Percentiles rank a stretch among this genome's conserved stretches.
These are phyloP conservation scores for Aspergillus sp. DNA, from an alignment of 2,329 filamentous ascomycete genomes.

Conservation along the genomic window DNA sequence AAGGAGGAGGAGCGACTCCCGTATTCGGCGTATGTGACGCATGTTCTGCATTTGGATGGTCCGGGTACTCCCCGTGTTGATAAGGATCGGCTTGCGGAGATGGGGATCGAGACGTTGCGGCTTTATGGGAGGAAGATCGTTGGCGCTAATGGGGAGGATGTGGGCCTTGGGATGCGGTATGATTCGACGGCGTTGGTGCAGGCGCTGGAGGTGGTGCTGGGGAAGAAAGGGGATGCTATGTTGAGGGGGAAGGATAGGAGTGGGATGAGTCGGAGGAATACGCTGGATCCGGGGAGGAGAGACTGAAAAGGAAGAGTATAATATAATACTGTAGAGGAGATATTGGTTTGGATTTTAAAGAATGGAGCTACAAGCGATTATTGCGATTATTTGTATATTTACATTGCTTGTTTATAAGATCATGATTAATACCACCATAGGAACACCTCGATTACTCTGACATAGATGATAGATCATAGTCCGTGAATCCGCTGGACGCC, in stretches of 20 bases:
- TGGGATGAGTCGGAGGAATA: constrained; percentile 61
- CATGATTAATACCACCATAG: constrained; percentile 3
- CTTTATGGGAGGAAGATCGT: constrained; percentile 69
- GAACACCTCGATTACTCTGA: neutral
- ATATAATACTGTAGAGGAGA: neutral
- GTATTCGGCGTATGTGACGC: constrained; percentile 73
- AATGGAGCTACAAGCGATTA: no score
- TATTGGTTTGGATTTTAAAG: neutral
- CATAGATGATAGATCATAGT: constrained; percentile 1
- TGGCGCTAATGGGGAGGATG: constrained; percentile 42
- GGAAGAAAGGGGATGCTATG: constrained; percentile 60
- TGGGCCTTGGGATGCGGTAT: constrained; percentile 64
- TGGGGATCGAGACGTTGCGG: constrained; percentile 76
- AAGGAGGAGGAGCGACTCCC: constrained; percentile 40
- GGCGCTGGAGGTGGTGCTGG: constrained; percentile 76
- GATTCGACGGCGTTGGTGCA: constrained; percentile 74
- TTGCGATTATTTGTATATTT: neutral
- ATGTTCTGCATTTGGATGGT: constrained; percentile 77
- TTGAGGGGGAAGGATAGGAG: constrained; percentile 39
- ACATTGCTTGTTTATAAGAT: constrained; percentile 1
- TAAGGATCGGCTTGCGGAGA: constrained; percentile 58
- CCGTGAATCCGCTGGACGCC: constrained; percentile 27
- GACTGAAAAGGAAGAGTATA: constrained; percentile 25
- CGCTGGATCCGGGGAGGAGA: constrained; percentile 45
- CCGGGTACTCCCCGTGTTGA: constrained; percentile 71